Evolutionary conservation across 148 eudicot species (phyloP).

Genomic region (Agrostemma githago): DNA sequence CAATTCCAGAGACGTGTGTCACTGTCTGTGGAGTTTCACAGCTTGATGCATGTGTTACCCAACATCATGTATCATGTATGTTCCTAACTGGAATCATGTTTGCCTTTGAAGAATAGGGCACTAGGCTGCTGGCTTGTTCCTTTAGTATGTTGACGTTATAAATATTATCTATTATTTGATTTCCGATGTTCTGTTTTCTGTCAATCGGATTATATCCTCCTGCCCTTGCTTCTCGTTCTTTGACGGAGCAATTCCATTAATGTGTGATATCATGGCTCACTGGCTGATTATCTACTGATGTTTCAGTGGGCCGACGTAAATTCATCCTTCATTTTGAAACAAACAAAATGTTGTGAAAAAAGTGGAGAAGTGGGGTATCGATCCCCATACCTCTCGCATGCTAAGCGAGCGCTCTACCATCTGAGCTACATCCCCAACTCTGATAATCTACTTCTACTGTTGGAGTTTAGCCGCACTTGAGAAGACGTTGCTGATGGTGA

Average conservation of each 20-base stretch:
- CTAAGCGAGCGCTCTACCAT: constrained; percentile 99
- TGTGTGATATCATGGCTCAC: no score
- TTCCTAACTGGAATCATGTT: constrained; percentile 63
- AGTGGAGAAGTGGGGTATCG: constrained; percentile 96
- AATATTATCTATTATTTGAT: not conserved
- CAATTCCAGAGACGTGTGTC: constrained; percentile 58
- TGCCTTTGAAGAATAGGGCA: constrained; percentile 31
- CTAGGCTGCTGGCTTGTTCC: not conserved
- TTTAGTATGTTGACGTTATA: not conserved
- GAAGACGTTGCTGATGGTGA: no score
- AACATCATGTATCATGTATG: no score
- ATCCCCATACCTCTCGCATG: constrained; percentile 99
- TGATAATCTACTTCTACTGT: no score
- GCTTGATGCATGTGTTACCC: constrained; percentile 63
- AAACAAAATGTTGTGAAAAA: no score
- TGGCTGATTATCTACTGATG: not conserved
- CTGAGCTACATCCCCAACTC: constrained; percentile 96
- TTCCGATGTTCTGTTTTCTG: not conserved
- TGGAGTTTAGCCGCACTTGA: no score
- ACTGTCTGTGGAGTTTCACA: constrained; percentile 65
- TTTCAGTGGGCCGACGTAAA: not conserved
- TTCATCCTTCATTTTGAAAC: not conserved
- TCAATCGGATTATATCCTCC: not conserved
- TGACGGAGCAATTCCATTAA: not conserved
- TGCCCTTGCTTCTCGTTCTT: not conserved